Evolutionary conservation across 2,329 filamentous ascomycete species (phyloP), one percentile per base, ranked within the genome.

Genomic region (Dryadomyces quercivorus): DNA sequence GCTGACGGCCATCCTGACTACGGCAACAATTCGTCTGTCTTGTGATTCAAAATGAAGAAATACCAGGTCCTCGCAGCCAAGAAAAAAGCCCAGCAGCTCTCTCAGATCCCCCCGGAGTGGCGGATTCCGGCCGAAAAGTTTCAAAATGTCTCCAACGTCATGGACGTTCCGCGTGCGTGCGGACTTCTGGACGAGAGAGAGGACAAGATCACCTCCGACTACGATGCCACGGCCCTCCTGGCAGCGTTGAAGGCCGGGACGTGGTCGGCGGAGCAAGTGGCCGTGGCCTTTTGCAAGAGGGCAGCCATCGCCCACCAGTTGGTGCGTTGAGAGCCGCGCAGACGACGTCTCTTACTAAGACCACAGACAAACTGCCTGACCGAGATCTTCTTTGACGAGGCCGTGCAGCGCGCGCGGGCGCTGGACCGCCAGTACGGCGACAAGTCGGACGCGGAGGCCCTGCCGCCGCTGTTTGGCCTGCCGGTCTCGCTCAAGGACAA

Each of bases 401-500:
- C 67, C 12, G 58, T 69, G 21, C 52, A 59, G 46, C 60, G 64
- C 2, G 66, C 68, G 1, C 52, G 55, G 44, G 61, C 59, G 40
- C 63, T 69, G 34, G 68, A 70, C 57, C 50, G 58, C 46, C 47
- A 6, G 7, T 59, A 66, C 13, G 55, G 56, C 22, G 55, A 58
- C 16, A 58, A 66, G 56, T 46, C 44, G 10, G 10, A 12, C 13
- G 59, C 59, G 44, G 64, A 61, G 36, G 59, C 64, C 4, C 26
- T 67, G 10, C 67, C 67, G 0, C 66, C 68, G 13, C 60, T 70
- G 2, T 67, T 69, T 55, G 68, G 67, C 21, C 63, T 82, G 2
- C 78, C 78, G 0, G 60, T 75, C 16, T 73, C 71, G 48, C 57
- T 75, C 21, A 75, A 75, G 56, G 72, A 75, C 36, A 69, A 72